These are phyloP conservation scores for Cenchrus americanus DNA, from an alignment of 176 grass and related monocot genomes.

Conservation along the genomic window DNA sequence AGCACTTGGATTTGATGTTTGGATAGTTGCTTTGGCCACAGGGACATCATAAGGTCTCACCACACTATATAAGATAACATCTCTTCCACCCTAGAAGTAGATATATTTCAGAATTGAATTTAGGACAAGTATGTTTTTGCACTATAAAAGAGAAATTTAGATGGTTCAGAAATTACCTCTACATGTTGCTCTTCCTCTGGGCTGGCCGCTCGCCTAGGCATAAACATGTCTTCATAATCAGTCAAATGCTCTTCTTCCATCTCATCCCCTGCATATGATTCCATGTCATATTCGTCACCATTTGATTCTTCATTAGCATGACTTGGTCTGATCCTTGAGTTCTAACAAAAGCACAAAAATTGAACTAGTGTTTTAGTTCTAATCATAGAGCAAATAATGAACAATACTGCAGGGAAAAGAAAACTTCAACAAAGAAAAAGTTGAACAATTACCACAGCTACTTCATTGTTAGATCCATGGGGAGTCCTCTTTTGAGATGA, in stretches of 20 bases:
- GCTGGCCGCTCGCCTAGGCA: neutral
- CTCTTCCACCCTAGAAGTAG: neutral
- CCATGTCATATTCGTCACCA: neutral
- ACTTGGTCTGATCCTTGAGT: neutral
- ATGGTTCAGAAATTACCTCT: neutral
- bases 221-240: neutral
- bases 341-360: neutral
- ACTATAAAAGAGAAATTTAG: no score
- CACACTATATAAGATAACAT: neutral
- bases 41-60: neutral
- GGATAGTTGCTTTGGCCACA: neutral
- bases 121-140: neutral
- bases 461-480: neutral
- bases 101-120: neutral
- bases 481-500: slow-evolving; percentile 14
- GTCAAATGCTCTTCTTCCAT: neutral
- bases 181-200: neutral
- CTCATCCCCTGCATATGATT: neutral
- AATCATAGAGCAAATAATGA: neutral
- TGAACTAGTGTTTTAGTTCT: no score
- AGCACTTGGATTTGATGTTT: neutral
- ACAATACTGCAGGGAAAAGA: neutral
- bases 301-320: neutral
- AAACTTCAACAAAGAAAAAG: neutral
- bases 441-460: neutral